A percentile compares a stretch with the other conserved stretches of the same genome.
Evolutionary conservation across 148 eudicot genomes (phyloP).

Genomic region (Talinum fruticosum): DNA sequence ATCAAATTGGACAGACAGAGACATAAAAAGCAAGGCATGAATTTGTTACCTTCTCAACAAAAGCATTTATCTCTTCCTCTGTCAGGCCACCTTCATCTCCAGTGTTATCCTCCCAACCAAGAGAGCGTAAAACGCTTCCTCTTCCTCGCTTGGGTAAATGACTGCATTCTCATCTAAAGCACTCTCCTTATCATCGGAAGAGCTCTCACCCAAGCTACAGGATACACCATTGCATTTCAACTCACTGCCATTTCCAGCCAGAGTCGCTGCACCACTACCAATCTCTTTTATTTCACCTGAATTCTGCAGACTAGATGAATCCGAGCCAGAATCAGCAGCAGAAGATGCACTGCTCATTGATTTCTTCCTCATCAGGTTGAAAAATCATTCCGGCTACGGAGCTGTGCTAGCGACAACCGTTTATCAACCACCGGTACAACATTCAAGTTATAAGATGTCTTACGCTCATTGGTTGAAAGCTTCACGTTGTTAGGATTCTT

Average conservation of each 20-base stretch:
- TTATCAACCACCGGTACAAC: slow-evolving; percentile 44
- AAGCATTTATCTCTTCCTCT: slow-evolving; percentile 81
- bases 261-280: slow-evolving; percentile 17
- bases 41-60: slow-evolving; percentile 53
- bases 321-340: slow-evolving; percentile 30
- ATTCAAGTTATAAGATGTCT: slow-evolving; percentile 34
- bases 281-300: slow-evolving; percentile 33
- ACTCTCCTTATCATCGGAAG: slow-evolving; percentile 28
- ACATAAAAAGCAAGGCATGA: neutral
- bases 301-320: slow-evolving; percentile 35
- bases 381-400: slow-evolving; percentile 76
- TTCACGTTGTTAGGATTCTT: slow-evolving; percentile 32
- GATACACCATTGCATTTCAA: slow-evolving; percentile 44
- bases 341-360: slow-evolving; percentile 29
- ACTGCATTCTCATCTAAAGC: slow-evolving; percentile 22
- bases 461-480: slow-evolving; percentile 30
- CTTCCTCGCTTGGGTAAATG: slow-evolving; percentile 55
- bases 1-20: neutral
- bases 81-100: slow-evolving; percentile 80
- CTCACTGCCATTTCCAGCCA: slow-evolving; percentile 36
- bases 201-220: slow-evolving; percentile 21
- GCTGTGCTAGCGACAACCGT: slow-evolving; percentile 33
- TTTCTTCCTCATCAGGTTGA: slow-evolving; percentile 78
- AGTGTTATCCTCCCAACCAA: slow-evolving; percentile 78
- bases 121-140: slow-evolving; percentile 71